These are phyloP conservation scores for Talaromyces trachyspermus DNA, from an alignment of 495 filamentous ascomycete genomes.

Conservation along the genomic window DNA sequence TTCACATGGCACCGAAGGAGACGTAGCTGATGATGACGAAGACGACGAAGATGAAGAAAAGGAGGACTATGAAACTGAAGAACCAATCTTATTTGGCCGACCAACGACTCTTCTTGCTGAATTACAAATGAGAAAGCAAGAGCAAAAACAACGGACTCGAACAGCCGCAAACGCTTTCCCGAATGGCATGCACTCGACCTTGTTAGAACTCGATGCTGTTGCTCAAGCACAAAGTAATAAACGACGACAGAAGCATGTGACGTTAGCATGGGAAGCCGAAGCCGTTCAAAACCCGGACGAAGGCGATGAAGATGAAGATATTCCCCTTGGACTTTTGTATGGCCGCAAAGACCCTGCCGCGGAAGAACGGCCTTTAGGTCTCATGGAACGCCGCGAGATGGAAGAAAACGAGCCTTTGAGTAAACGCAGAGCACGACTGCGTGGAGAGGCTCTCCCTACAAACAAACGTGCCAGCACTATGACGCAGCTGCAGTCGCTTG, in stretches of 20 bases:
- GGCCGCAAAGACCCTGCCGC: conserved; percentile 49
- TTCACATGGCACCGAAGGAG: conserved; percentile 6
- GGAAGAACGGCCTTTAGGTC: conserved; percentile 64
- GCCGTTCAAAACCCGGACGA: conserved; percentile 29
- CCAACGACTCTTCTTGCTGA: conserved; percentile 92
- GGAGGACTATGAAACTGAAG: conserved; percentile 34
- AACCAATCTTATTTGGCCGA: conserved; percentile 50
- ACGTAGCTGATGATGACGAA: conserved; percentile 13
- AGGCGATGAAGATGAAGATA: conserved; percentile 62
- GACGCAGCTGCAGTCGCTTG: conserved; percentile 13
- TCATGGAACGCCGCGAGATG: conserved; percentile 76
- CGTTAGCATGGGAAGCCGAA: conserved; percentile 84
- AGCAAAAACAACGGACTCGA: conserved; percentile 67
- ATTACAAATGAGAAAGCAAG: conserved; percentile 78
- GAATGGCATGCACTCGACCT: conserved; percentile 77
- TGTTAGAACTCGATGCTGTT: conserved; percentile 85
- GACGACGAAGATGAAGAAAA: conserved; percentile 31
- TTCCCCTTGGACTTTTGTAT: conserved; percentile 78
- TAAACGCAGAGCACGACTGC: conserved; percentile 66
- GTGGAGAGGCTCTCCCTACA: conserved; percentile 40
- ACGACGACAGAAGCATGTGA: conserved; percentile 64
- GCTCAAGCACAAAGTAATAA: conserved; percentile 76
- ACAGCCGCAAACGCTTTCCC: conserved; percentile 59
- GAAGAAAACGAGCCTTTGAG: conserved; percentile 92
- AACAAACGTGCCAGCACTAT: conserved; percentile 32